Evolutionary conservation across 2,329 filamentous ascomycete species (phyloP).

Genomic region (Trichoderma sp.): DNA sequence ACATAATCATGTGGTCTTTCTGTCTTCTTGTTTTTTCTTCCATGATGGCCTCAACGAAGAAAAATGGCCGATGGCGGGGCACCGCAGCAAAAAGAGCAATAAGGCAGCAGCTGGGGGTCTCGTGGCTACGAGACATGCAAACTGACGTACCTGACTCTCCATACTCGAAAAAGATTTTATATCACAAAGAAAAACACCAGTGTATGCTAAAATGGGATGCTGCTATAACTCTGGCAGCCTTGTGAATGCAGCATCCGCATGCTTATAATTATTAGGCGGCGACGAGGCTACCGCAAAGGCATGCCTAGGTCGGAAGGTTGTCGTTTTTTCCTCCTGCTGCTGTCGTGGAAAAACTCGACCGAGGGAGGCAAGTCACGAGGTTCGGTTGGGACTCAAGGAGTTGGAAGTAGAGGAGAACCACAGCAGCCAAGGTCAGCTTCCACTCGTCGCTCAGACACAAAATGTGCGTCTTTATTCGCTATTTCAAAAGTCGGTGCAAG

Average conservation of each 20-base stretch:
- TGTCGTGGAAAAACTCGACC: slow-evolving; percentile 22
- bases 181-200: slow-evolving; percentile 20
- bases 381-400: neutral
- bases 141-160: slow-evolving; percentile 49
- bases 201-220: slow-evolving; percentile 33
- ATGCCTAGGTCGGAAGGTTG: slow-evolving; percentile 37
- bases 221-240: slow-evolving; percentile 49
- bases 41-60: slow-evolving; percentile 4
- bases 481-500: slow-evolving; percentile 45
- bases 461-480: slow-evolving; percentile 42
- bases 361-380: slow-evolving; percentile 11
- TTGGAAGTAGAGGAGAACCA: neutral
- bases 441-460: slow-evolving; percentile 14
- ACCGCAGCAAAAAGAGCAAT: neutral
- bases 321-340: neutral
- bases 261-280: slow-evolving; percentile 37
- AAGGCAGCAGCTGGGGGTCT: neutral
- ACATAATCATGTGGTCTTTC: no score
- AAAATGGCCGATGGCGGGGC: slow-evolving; percentile 20
- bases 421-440: slow-evolving; percentile 4
- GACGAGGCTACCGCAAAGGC: slow-evolving; percentile 45
- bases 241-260: slow-evolving; percentile 45
- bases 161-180: slow-evolving; percentile 36
- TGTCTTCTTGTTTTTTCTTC: neutral
- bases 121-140: neutral